Base-by-base conservation (phyloP, 345 rosid genomes). In the Eucalyptus regnans region DNA sequence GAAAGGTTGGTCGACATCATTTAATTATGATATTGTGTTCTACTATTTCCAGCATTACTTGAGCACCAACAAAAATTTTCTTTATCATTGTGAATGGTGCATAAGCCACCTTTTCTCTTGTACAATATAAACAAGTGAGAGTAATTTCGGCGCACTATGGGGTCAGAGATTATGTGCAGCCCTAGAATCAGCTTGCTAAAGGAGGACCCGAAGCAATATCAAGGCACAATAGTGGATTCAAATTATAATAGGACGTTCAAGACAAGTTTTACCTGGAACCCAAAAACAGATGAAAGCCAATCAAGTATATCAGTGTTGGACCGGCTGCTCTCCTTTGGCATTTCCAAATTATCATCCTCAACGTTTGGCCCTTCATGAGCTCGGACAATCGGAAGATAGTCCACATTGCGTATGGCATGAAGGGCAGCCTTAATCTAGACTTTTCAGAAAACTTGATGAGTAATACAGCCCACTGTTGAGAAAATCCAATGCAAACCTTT, bases 201-300 rank as follows among this genome's bases (percentile, higher is more conserved):
- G 25, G 64, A 50, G 83, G 48, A 76, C 27, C 83, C 0, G 48
- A 76, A 37, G 52, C 76, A 43, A 89, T 88, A 49, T 43, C 52
- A 66, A 88, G 88, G 87, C 52, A 87, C 89, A 86, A 29, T 86
- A 15, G 29, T 52, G 68, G 79, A 86, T 64, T 56, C 48, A 87
- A 91, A 89, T 16, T 51, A 86, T 64, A 86, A 88, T 25, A 79
- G 87, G 76, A 62, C 88, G 20, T 80, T 89, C 81, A 90, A 84
- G 33, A 46, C 31, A 88, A 79, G 86, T 50, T 81, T 89, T 92
- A 98, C 99, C 98, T 98, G 99, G 95, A 98, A 98, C 56, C 99
- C 99, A 93, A 98, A 98, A 90, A 93, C 83, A 79, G 93, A 93
- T 86, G 98, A 95, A 92, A 98, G 97, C 99, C 99, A 98, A 87